Evolutionary conservation across 2,329 filamentous ascomycete genomes (phyloP), one percentile per base, ranked within the genome.

Genomic region (Nemania serpens): DNA sequence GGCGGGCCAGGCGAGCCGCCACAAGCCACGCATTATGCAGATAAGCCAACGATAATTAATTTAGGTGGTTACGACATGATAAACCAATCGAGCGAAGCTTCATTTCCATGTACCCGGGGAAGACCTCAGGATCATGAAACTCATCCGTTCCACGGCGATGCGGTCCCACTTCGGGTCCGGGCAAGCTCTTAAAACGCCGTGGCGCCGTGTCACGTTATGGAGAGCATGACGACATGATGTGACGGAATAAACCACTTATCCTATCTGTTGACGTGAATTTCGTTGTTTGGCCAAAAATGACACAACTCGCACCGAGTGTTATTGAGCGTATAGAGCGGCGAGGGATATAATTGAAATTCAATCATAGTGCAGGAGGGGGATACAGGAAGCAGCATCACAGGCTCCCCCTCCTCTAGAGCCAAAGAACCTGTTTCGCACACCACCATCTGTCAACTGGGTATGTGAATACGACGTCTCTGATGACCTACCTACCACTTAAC

Each of bases 1-100:
- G 54, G 18, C 51, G 54, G 48, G 51, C 55, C 52, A 42, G 56
- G 46, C 53, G 47, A 29, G 3, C 7, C 25, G 25, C 7, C 25
- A 48, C 52, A 29, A 58, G 47, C 36, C 36, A 52, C 54, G 41
- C 48, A n/a, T n/a, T 59, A 53, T 59, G 49, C 48, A 50, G 20
- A 62, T 59, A 50, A 57, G 42, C 48, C 55, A 64, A 62, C 46
- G 13, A 54, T 37, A 52, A 33, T 49, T 15, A 15, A 17, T 34
- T 56, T 56, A 33, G 36, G 33, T 53, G 48, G 52, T 33, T 51
- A 58, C 59, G 13, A 48, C 51, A 36, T 56, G 34, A 42, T 37
- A 39, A 25, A 34, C 51, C 62, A 64, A 59, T 64, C 43, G 50
- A 47, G 50, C 52, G 34, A 59, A 36, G 45, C 34, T 33, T 49